Base-by-base conservation (phyloP, 345 rosid species). In the Turnera subulata region DNA sequence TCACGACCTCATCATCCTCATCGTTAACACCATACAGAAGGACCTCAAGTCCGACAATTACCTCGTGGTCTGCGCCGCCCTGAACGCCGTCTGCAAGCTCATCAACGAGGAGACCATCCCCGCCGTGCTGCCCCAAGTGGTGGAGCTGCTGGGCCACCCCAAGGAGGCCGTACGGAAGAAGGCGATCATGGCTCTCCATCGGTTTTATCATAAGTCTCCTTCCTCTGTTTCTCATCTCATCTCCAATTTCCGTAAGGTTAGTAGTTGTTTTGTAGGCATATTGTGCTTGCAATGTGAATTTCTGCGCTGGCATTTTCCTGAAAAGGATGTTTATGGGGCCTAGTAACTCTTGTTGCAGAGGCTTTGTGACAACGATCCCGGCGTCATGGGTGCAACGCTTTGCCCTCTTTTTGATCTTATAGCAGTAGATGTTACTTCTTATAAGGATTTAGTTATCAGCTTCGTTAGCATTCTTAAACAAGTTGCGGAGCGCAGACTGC, bases 81-180 rank as follows among this genome's bases (percentile, higher is more conserved):
- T 93, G 61, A 90, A 84, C 62, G 99, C 95, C 13, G 93, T 93
- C 2, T 89, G 95, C 69, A 83, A 74, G 80, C 55, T 93, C 75
- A 93, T 93, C 52, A 93, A 93, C 53, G 99, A 93, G 78, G 99
- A 93, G 80, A 93, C 99, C 1, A 93, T 93, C 26, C 99, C 99
- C 12, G 99, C 99, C 24, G 95, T 93, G 58, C 40, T 93, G 70
- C 96, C 91, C 11, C 99, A 87, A 78, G 85, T 93, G 13, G 92
- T 89, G 17, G 97, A 89, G 64, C 63, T 93, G 59, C 62, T 93
- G 56, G 83, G 74, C 1, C 99, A 93, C 58, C 75, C 76, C 0
- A 93, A 93, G 77, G 99, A 93, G 70, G 83, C 97, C 54, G 99
- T 93, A 15, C 67, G 99, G 77, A 93, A 85, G 84, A 93, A 93